Conservation (phyloP, 2,329 filamentous ascomycete species). For the Cordyceps militaris region DNA sequence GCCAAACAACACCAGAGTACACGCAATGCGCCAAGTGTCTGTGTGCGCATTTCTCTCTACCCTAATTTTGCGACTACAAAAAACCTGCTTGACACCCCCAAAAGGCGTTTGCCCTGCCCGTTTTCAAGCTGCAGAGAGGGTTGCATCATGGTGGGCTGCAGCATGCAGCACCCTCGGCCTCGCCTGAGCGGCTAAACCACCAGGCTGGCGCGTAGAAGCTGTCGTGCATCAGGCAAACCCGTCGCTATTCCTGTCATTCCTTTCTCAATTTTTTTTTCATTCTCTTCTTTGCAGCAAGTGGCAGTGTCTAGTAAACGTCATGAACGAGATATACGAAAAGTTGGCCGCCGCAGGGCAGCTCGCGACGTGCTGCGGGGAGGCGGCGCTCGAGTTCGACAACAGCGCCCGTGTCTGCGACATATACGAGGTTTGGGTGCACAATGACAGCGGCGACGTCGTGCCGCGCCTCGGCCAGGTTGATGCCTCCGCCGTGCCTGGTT, state of each 20-base stretch:
- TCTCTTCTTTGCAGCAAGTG: no score
- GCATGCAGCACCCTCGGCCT: neutral
- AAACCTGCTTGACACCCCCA: no score
- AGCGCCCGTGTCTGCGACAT: neutral
- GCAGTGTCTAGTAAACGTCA: no score
- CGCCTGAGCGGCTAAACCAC: neutral
- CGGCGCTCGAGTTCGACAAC: neutral
- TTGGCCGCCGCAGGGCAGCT: constrained; percentile 1
- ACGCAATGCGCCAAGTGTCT: neutral
- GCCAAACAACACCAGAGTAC: no score
- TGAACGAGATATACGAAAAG: constrained; percentile 12
- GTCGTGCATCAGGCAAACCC: neutral
- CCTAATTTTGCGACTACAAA: no score
- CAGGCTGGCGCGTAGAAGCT: neutral
- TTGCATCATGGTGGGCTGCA: neutral
- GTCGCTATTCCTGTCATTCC: no score
- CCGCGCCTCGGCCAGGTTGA: neutral
- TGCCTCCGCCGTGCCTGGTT: neutral
- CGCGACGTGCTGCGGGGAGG: neutral
- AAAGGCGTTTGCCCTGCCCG: neutral
- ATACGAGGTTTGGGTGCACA: constrained; percentile 5
- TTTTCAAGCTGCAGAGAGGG: neutral
- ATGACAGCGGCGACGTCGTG: neutral
- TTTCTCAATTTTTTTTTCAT: neutral
- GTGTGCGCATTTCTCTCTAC: neutral